Conservation (phyloP, 1,139 yeast species). For the Hansenula lynferdii region DNA sequence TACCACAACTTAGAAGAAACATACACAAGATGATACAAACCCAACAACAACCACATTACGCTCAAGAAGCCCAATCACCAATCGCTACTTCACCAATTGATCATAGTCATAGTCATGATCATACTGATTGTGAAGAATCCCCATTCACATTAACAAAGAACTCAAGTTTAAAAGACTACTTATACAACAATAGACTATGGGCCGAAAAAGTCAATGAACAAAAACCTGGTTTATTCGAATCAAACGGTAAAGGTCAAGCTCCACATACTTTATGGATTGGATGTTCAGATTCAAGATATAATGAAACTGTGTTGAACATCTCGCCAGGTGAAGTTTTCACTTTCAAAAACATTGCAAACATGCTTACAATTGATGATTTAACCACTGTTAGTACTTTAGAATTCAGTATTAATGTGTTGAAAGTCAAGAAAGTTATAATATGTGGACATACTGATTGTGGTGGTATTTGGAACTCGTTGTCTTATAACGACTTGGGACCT, state of each 20-base stretch:
- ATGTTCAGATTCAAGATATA: slow-evolving; percentile 90
- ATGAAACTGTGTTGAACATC: slow-evolving; percentile 73
- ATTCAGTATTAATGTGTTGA: slow-evolving; percentile 83
- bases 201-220: slow-evolving; percentile 54
- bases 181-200: slow-evolving; percentile 64
- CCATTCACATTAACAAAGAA: slow-evolving; percentile 56
- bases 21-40: not conserved
- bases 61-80: too few species aligned
- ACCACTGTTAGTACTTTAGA: slow-evolving; percentile 81
- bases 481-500: slow-evolving; percentile 57
- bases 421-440: slow-evolving; percentile 77
- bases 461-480: slow-evolving; percentile 85
- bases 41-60: too few species aligned
- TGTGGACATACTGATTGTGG: slow-evolving; percentile 99
- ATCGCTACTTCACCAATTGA: too few species aligned
- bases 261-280: slow-evolving; percentile 98
- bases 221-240: slow-evolving; percentile 62
- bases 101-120: slow-evolving; percentile 2
- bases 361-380: slow-evolving; percentile 66
- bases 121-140: slow-evolving; percentile 14
- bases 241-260: slow-evolving; percentile 78
- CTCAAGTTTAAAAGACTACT: slow-evolving; percentile 59
- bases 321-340: slow-evolving; percentile 93
- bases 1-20: not conserved
- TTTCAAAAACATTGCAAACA: slow-evolving; percentile 90